Evolutionary conservation across 345 rosid species (phyloP).

Genomic region (Gossypium turneri): DNA sequence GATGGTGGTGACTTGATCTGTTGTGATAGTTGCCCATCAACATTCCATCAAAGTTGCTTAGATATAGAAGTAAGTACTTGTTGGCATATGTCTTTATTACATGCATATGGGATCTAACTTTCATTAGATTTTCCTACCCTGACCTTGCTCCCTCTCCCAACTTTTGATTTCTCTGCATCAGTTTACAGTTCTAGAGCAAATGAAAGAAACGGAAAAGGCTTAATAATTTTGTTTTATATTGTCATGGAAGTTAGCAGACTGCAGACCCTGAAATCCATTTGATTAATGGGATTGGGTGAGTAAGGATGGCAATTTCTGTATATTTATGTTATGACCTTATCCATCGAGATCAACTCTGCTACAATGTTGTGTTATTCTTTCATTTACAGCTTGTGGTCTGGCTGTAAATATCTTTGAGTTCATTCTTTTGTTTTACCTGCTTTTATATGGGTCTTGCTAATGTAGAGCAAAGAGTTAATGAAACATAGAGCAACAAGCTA

Average conservation of each 20-base stretch:
- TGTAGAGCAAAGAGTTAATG: not conserved
- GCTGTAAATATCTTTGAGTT: not conserved
- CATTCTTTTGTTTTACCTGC: not conserved
- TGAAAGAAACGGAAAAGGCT: not conserved
- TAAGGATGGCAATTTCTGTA: not conserved
- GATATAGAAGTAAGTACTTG: conserved; percentile 50
- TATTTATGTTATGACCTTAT: not conserved
- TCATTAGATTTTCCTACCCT: not conserved
- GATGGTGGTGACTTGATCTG: conserved; percentile 94
- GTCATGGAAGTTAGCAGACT: not conserved
- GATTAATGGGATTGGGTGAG: not conserved
- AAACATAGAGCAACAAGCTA: not conserved
- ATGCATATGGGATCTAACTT: not conserved
- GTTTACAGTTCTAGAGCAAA: not conserved
- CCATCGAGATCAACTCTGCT: not conserved
- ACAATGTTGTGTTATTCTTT: not conserved
- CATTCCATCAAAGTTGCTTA: conserved; percentile 87
- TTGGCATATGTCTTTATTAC: not conserved
- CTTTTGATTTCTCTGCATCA: not conserved
- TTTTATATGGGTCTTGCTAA: not conserved
- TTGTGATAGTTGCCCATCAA: conserved; percentile 94
- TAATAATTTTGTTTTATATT: not conserved
- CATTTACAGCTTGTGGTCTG: not conserved
- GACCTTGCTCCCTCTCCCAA: not conserved
- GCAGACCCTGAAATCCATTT: not conserved